phyloP scores from a whole-genome alignment of 768 basidiomycete genomes.

The Mycena kentingensis region DNA sequence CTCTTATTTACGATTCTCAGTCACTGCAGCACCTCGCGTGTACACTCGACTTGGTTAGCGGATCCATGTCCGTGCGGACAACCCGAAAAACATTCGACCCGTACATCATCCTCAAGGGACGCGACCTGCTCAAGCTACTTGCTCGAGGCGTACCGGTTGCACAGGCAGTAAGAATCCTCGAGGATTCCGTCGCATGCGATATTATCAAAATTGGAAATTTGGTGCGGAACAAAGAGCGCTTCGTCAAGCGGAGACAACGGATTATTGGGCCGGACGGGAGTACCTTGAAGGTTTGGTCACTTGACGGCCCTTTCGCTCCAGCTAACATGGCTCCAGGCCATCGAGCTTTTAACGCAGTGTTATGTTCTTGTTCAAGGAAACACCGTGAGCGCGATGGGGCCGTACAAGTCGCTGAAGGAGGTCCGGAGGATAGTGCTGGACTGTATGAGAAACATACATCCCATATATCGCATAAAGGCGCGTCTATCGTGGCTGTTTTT shows the following conservation, averaged over 20 bases:
- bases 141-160: conserved; percentile 86
- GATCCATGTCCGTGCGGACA: conserved; percentile 96
- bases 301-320: not conserved
- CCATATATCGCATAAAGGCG: conserved; percentile 98
- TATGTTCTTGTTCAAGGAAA: conserved; percentile 98
- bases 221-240: conserved; percentile 93
- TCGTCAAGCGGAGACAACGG: conserved; percentile 92
- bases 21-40: conserved; percentile 75
- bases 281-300: conserved; percentile 80
- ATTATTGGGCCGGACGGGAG: conserved; percentile 98
- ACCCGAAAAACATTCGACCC: conserved; percentile 98
- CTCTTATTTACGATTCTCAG: conserved; percentile 6
- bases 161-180: conserved; percentile 87
- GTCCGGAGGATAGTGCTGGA: conserved; percentile 95
- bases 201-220: conserved; percentile 97
- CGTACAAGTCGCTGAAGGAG: conserved; percentile 93
- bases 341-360: conserved; percentile 93
- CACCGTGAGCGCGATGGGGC: conserved; percentile 98
- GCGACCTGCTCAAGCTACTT: conserved; percentile 93
- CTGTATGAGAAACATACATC: conserved; percentile 99
- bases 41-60: conserved; percentile 92
- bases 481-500: not conserved
- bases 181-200: conserved; percentile 90
- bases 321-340: conserved; percentile 60
- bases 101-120: conserved; percentile 92